phyloP scores from a whole-genome alignment of 2,329 filamentous ascomycete species.

The Escovopsis sp. region DNA sequence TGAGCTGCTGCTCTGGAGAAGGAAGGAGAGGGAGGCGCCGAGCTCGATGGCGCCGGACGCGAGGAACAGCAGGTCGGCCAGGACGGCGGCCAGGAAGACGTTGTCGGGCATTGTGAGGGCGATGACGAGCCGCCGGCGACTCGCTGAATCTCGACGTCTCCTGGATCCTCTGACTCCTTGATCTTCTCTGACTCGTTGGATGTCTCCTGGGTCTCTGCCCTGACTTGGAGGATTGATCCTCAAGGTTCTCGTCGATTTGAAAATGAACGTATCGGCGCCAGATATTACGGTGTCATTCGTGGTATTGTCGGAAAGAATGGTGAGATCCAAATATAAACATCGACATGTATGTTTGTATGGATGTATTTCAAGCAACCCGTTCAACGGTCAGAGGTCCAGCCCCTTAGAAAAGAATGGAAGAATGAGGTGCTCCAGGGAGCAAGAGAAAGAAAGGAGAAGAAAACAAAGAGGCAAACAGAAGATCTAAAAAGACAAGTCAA shows the following conservation, averaged over 20 bases:
- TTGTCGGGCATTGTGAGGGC: slow-evolving; percentile 35
- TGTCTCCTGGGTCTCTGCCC: too few relatives aligned
- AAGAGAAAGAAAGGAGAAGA: background rate
- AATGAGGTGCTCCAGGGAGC: too few relatives aligned
- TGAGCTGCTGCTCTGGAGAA: slow-evolving; percentile 29
- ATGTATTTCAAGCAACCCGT: background rate
- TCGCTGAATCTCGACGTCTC: background rate
- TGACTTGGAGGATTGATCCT: too few relatives aligned
- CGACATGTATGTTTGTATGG: too few relatives aligned
- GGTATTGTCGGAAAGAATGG: too few relatives aligned
- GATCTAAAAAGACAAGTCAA: background rate
- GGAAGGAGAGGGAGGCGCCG: slow-evolving; percentile 39
- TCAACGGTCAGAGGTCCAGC: background rate
- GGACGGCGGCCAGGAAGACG: slow-evolving; percentile 34
- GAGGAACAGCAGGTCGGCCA: slow-evolving; percentile 36
- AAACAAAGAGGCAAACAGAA: background rate
- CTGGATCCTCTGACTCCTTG: too few relatives aligned
- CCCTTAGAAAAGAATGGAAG: background rate
- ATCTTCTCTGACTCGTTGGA: too few relatives aligned
- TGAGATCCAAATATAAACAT: too few relatives aligned
- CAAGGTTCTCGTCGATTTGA: too few relatives aligned
- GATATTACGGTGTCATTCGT: too few relatives aligned
- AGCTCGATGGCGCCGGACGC: slow-evolving; percentile 38
- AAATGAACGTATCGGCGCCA: too few relatives aligned
- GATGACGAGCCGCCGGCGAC: background rate